Evolutionary conservation across 495 filamentous ascomycete genomes (phyloP).

Genomic region (Cercophora sp.): DNA sequence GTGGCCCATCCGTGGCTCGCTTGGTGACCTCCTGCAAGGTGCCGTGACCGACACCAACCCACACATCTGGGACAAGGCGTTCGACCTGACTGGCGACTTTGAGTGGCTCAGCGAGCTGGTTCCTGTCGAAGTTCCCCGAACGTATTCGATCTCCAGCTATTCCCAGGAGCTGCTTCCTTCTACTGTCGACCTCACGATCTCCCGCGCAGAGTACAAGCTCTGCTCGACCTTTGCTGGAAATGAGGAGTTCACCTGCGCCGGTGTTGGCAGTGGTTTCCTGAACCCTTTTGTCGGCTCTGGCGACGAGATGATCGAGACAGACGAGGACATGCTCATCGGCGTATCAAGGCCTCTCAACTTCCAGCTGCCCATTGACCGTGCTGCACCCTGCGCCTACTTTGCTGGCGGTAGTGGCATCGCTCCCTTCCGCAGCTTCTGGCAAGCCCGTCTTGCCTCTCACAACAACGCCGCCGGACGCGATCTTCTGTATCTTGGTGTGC

Average conservation of each 20-base stretch:
- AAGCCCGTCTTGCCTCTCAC: conserved; percentile 34
- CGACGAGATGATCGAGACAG: conserved; percentile 30
- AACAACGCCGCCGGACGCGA: conserved; percentile 38
- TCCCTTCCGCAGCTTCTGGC: conserved; percentile 50
- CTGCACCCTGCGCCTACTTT: conserved; percentile 47
- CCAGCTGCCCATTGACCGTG: conserved; percentile 43
- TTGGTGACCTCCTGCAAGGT: conserved; percentile 43
- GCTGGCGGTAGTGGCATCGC: conserved; percentile 50
- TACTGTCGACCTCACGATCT: conserved; percentile 45
- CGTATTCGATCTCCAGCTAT: conserved; percentile 47
- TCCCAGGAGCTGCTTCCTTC: conserved; percentile 44
- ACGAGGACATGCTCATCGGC: conserved; percentile 42
- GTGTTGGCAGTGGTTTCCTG: conserved; percentile 48
- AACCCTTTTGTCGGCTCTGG: conserved; percentile 37
- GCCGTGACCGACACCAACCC: conserved; percentile 42
- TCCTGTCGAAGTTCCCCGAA: conserved; percentile 45
- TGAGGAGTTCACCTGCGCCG: conserved; percentile 30
- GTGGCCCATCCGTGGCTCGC: conserved; percentile 45
- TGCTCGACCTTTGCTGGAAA: conserved; percentile 37
- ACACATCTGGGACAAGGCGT: conserved; percentile 47
- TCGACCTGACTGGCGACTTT: conserved; percentile 35
- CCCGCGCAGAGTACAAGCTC: conserved; percentile 44
- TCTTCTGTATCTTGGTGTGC: conserved; percentile 48
- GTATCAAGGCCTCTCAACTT: conserved; percentile 48
- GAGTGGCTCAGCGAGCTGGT: conserved; percentile 45